phyloP scores from a whole-genome alignment of 345 rosid genomes.

The Dipteronia dyeriana region DNA sequence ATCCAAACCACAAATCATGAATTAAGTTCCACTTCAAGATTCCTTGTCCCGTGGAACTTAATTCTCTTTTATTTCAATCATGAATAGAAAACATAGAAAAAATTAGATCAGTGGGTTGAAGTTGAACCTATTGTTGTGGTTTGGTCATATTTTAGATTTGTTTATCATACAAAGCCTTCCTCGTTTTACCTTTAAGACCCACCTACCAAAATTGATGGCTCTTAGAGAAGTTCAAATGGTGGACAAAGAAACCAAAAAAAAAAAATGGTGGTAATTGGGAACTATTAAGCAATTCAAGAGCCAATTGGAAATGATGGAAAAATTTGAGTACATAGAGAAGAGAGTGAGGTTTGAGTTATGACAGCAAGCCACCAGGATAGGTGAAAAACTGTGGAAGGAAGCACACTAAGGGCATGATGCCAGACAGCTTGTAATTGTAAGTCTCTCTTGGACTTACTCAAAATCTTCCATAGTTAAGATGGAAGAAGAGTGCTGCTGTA shows the following conservation, averaged over 20 bases:
- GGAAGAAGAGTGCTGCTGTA: constrained; percentile 24
- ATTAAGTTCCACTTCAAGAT: no score
- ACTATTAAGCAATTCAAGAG: not conserved
- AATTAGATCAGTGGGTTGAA: no score
- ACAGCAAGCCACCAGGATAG: constrained; percentile 43
- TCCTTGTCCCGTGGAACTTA: no score
- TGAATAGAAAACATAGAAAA: no score
- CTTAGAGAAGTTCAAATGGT: not conserved
- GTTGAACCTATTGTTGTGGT: not conserved
- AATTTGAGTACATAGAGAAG: constrained; percentile 32
- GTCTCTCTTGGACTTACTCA: constrained; percentile 16
- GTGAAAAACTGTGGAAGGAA: constrained; percentile 24
- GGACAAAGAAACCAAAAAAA: no score
- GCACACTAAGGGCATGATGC: not conserved
- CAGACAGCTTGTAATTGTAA: not conserved
- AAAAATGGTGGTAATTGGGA: not conserved
- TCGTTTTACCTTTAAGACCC: no score
- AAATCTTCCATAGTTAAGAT: constrained; percentile 48
- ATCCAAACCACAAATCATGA: no score
- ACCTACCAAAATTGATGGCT: not conserved
- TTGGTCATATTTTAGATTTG: not conserved
- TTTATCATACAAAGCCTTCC: no score
- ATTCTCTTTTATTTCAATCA: no score
- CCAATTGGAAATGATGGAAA: constrained; percentile 35
- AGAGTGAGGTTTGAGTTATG: constrained; percentile 20